A percentile compares a stretch with the other conserved stretches of the same genome.
phyloP scores from a whole-genome alignment of 345 rosid genomes.

The Erucastrum elatum region DNA sequence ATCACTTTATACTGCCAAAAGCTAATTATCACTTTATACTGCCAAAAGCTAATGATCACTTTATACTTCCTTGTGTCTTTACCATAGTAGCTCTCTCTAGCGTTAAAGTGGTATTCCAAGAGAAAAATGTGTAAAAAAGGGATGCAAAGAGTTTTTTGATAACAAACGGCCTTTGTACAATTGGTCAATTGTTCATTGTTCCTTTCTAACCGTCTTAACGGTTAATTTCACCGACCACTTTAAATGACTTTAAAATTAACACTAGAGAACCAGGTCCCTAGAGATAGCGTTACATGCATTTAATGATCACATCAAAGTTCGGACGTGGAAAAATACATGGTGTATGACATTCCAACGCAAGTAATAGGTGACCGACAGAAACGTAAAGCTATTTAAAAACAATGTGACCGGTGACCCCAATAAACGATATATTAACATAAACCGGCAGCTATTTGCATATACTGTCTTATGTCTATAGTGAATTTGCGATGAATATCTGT shows the following conservation, averaged over 20 bases:
- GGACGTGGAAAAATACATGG: background rate
- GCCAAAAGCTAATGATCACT: background rate
- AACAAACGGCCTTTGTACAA: background rate
- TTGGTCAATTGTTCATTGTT: background rate
- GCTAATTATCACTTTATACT: too few species aligned
- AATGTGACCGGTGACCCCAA: background rate
- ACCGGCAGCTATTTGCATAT: background rate
- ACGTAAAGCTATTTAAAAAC: background rate
- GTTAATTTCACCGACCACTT: conserved; percentile 32
- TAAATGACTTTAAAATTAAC: background rate
- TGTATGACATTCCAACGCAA: background rate
- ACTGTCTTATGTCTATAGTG: too few species aligned
- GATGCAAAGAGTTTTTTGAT: background rate
- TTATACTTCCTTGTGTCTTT: background rate
- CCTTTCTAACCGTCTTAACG: conserved; percentile 33
- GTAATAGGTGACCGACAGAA: conserved; percentile 24
- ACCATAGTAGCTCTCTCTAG: background rate
- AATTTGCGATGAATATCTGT: background rate
- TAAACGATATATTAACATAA: background rate
- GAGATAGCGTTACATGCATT: conserved; percentile 20
- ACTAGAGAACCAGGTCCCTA: background rate
- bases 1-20: too few species aligned
- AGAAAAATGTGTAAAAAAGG: background rate
- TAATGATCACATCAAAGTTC: conserved; percentile 16
- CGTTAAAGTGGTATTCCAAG: background rate